Base-by-base conservation (phyloP, 345 rosid genomes). In the Dimocarpus longan region DNA sequence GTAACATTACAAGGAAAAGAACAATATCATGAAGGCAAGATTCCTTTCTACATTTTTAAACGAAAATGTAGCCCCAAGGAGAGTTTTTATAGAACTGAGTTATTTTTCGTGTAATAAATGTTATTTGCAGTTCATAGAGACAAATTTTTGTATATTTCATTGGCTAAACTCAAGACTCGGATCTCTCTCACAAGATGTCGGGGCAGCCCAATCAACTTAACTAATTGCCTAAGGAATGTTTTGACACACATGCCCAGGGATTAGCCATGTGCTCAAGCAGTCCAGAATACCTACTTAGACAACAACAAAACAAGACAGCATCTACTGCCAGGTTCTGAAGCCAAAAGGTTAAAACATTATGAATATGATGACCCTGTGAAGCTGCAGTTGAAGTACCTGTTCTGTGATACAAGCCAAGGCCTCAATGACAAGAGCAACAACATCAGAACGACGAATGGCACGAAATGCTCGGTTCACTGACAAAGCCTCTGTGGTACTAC, bases 331-430 rank as follows among this genome's bases (percentile, higher is more conserved):
- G 52, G 50, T 15, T 65, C 46, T 44, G 62, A 64, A 26, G 3
- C n/a, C 70, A 64, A 66, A 74, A 9, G 42, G 19, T 32, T 6
- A 10, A 0, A n/a, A 46, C 32, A 13, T 46, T 19, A 46, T 16
- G 26, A 42, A 74, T 26, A 74, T 5, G 59, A 26, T 43, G 52
- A 46, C 42, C 52, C 70, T 56, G 48, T 64, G 22, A 43, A 81
- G 71, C 43, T 60, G 43, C 50, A 56, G 57, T 81, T 71, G 79
- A 76, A 46, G 32, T 86, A 95, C 99, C 96, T 95, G 99, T 81
- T 95, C 99, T 50, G 98, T 93, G 82, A 92, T 91, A 79, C 97
- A 95, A 73, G 97, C 96, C 97, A 95, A 48, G 79, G 98, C 98
- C 87, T 95, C 99, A 83, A 95, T 90, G 86, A 95, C 95, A 66